phyloP scores from a whole-genome alignment of 2,329 filamentous ascomycete species.

The Fusarium sp. region DNA sequence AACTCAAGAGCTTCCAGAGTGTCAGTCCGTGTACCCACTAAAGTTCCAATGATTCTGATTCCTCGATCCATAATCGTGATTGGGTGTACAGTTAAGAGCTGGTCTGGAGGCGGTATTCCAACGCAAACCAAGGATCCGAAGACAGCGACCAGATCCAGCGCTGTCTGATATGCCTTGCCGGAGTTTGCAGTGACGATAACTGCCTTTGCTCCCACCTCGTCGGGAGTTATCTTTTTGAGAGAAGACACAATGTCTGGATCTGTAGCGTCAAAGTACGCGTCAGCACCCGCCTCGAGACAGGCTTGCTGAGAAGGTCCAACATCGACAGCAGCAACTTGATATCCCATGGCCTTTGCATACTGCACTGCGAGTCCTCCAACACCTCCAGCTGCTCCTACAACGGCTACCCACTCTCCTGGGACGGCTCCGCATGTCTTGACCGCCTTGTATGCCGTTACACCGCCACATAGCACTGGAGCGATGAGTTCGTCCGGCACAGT shows the following conservation, averaged over 20 bases:
- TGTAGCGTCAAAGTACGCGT: slow-evolving; percentile 52
- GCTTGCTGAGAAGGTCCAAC: slow-evolving; percentile 47
- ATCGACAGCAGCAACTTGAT: slow-evolving; percentile 55
- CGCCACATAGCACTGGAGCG: slow-evolving; percentile 57
- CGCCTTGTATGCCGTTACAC: slow-evolving; percentile 58
- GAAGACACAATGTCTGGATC: not conserved
- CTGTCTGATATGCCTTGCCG: slow-evolving; percentile 49
- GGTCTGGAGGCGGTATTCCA: slow-evolving; percentile 48
- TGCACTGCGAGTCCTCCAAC: slow-evolving; percentile 54
- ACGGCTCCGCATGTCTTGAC: slow-evolving; percentile 48
- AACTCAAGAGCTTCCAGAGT: slow-evolving; percentile 57
- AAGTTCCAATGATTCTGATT: slow-evolving; percentile 49
- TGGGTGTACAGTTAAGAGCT: slow-evolving; percentile 49
- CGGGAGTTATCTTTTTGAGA: slow-evolving; percentile 12
- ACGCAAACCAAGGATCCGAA: slow-evolving; percentile 57
- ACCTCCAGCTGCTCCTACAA: slow-evolving; percentile 55
- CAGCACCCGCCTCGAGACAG: slow-evolving; percentile 49
- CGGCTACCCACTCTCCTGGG: slow-evolving; percentile 52
- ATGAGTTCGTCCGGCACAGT: slow-evolving; percentile 49
- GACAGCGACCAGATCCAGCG: slow-evolving; percentile 39
- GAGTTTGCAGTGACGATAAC: slow-evolving; percentile 50
- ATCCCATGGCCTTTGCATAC: slow-evolving; percentile 57
- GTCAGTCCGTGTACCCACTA: slow-evolving; percentile 53
- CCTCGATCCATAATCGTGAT: slow-evolving; percentile 51
- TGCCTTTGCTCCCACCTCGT: slow-evolving; percentile 29